A percentile compares a stretch with the other conserved stretches of the same genome.
Evolutionary conservation across 495 filamentous ascomycete species (phyloP).

Genomic region (Neurospora sp.): DNA sequence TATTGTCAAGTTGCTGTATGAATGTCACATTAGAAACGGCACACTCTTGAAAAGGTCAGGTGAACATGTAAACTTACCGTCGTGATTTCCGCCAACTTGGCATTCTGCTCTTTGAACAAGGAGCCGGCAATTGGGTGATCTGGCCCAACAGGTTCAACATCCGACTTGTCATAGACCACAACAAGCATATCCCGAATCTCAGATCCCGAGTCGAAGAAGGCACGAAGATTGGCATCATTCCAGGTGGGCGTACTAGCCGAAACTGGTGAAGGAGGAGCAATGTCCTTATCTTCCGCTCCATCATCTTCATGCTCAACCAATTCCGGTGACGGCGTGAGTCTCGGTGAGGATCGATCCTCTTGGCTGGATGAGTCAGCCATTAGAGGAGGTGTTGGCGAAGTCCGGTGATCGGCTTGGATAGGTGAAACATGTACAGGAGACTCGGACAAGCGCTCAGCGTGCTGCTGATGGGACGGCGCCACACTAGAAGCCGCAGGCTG

Average conservation of each 20-base stretch:
- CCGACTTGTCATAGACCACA: conserved; percentile 83
- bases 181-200: conserved; percentile 85
- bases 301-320: conserved; percentile 42
- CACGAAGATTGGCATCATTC: conserved; percentile 74
- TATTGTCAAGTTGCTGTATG: conserved; percentile 61
- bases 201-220: conserved; percentile 85
- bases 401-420: conserved; percentile 31
- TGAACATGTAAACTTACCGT: conserved; percentile 38
- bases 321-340: conserved; percentile 60
- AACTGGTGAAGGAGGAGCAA: conserved; percentile 35
- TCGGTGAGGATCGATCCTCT: conserved; percentile 49
- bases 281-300: conserved; percentile 30
- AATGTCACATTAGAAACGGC: conserved; percentile 11
- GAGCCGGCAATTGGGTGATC: conserved; percentile 77
- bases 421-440: conserved; percentile 70
- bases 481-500: conserved; percentile 13
- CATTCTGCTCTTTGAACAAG: conserved; percentile 77
- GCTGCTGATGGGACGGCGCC: conserved; percentile 13
- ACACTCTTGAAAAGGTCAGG: conserved; percentile 2
- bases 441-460: conserved; percentile 52
- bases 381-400: conserved; percentile 38
- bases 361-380: conserved; percentile 57
- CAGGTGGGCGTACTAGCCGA: conserved; percentile 46
- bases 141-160: conserved; percentile 59
- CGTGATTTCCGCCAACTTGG: conserved; percentile 69